Conservation (phyloP, 495 filamentous ascomycete species). For the Penicillium simplicissimum region DNA sequence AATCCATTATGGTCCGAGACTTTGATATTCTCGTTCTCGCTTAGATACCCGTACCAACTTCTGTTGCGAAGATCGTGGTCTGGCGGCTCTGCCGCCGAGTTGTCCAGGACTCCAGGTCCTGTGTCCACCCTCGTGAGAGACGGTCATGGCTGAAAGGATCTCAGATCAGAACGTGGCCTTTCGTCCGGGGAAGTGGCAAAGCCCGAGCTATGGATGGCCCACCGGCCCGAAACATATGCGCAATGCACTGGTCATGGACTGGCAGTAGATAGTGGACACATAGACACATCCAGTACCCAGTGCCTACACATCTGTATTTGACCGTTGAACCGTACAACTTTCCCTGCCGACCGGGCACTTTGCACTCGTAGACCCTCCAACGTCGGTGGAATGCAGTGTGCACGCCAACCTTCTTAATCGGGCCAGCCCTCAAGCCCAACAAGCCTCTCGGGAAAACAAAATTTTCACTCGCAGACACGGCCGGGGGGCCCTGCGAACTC, state of each 20-base stretch:
- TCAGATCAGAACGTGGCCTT: background rate
- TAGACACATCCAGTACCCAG: background rate
- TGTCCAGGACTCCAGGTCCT: too few relatives aligned
- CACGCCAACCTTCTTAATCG: background rate
- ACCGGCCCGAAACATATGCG: background rate
- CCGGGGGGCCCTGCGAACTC: background rate
- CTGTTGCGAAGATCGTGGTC: background rate
- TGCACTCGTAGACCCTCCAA: background rate
- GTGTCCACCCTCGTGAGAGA: background rate
- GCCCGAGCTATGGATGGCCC: conserved; percentile 1
- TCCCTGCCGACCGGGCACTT: background rate
- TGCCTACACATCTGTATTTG: background rate
- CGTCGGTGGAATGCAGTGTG: background rate
- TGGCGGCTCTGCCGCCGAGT: background rate
- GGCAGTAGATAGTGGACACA: background rate
- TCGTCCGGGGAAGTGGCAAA: conserved; percentile 5
- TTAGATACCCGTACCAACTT: conserved; percentile 1
- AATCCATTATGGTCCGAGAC: background rate
- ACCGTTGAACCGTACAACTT: background rate
- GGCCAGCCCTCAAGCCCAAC: background rate
- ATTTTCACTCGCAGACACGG: background rate
- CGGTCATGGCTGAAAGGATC: background rate
- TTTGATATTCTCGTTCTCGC: background rate
- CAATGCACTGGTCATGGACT: conserved; percentile 5
- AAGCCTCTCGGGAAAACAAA: background rate